Base-by-base conservation (phyloP, 345 rosid species). In the Gossypium bickii region DNA sequence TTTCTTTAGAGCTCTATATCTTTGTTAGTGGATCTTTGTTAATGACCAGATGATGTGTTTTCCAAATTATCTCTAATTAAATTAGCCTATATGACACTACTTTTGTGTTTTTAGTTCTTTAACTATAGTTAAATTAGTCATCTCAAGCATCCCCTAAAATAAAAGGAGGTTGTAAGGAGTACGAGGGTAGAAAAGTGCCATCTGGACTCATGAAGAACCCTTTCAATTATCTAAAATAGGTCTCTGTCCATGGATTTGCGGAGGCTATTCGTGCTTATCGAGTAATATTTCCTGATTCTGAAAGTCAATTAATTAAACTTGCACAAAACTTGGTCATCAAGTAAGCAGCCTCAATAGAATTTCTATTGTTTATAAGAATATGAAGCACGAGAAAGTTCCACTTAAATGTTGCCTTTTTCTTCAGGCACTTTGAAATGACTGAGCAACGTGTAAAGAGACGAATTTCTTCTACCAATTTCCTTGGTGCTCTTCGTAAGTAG, bases 261-360 rank as follows among this genome's bases (percentile, higher is more conserved):
- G 97, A 93, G 87, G 98, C 97, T 76, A 84, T 93, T 71, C 90
- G 84, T 82, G 98, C 97, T 78, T 93, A 89, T 84, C 92, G 83
- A 77, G 91, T 88, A 75, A 96, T 96, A 82, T 96, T 96, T 89
- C 97, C 97, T 0, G 94, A 96, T 77, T 92, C 97, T n/a, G 97
- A 89, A 81, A 84, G 82, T 80, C 92, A 90, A 76, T 88, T 93
- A 72, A 87, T 87, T 80, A 86, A 80, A 85, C 92, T 96, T 51
- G 90, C 93, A 18, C 85, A 81, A 79, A 85, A 87, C 78, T 82
- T 96, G 81, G 81, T 94, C 81, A 74, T 79, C 75, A 93, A 77
- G 99, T 96, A 81, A 72, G 77, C 34, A 71, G 44, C 65, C 57
- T 78, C 62, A 12, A 34, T 20, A 48, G 12, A 52, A 20, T 10